These are phyloP conservation scores for Multifurca ochricompacta DNA, from an alignment of 768 basidiomycete species.

Conservation along the genomic window DNA sequence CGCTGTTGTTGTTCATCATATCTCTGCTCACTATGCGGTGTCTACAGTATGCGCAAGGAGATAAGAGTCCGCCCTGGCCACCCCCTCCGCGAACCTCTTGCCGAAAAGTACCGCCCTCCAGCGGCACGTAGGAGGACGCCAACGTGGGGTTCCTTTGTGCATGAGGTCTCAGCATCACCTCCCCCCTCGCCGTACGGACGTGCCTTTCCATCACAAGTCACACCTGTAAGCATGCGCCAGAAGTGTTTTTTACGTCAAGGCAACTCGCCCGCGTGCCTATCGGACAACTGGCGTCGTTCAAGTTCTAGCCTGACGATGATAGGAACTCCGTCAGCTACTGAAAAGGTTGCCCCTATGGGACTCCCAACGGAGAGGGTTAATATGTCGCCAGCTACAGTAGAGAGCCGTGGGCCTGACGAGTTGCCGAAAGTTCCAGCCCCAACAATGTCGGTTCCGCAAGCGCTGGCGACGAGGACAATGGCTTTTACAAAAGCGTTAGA, in stretches of 20 bases:
- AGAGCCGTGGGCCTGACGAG: neutral
- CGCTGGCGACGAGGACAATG: neutral
- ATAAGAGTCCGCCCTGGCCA: constrained; percentile 4
- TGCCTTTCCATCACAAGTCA: neutral
- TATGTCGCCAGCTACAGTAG: neutral
- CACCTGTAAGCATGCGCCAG: neutral
- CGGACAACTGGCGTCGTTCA: constrained; percentile 2
- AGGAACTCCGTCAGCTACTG: neutral
- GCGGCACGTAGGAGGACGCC: constrained; percentile 6
- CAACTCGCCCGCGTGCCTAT: neutral
- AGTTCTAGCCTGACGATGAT: neutral
- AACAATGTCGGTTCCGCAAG: neutral
- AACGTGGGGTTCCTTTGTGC: constrained; percentile 4
- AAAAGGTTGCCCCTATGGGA: neutral
- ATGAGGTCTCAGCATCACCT: neutral
- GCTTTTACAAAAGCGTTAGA: neutral
- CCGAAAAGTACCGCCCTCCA: constrained; percentile 12
- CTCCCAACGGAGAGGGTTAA: neutral
- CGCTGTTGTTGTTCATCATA: neutral
- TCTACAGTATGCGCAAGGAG: constrained; percentile 6
- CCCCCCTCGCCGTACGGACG: neutral
- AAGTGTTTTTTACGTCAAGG: neutral
- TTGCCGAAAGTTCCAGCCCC: neutral
- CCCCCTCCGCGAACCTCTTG: neutral
- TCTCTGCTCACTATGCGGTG: neutral